Conservation (phyloP, 805 yeast genomes). For the Limtongia smithiae region DNA sequence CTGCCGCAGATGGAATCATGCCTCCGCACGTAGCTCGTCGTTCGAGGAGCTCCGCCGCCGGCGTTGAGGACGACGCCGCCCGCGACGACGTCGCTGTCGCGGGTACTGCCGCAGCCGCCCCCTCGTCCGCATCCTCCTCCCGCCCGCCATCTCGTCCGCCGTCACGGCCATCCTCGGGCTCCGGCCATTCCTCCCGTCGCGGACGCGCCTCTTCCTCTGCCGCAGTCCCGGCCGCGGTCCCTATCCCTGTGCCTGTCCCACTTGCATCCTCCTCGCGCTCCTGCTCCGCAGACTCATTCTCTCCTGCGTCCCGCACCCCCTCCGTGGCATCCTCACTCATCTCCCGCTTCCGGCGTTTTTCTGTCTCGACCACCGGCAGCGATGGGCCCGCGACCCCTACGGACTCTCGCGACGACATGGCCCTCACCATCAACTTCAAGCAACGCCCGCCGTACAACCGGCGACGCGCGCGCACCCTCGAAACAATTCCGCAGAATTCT, state of each 20-base stretch:
- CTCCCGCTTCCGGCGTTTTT: conserved; percentile 23
- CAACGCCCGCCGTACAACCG: conserved; percentile 11
- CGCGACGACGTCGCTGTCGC: background rate
- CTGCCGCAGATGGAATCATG: too few species aligned
- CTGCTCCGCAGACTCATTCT: conserved; percentile 17
- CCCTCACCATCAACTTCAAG: conserved; percentile 7
- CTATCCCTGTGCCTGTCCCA: conserved; percentile 4
- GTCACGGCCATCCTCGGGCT: conserved; percentile 11
- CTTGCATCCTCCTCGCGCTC: conserved; percentile 18
- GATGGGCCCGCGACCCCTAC: conserved; percentile 9
- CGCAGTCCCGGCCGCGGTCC: too few species aligned
- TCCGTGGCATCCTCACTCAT: conserved; percentile 18
- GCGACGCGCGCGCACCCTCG: conserved; percentile 27
- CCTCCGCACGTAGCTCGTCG: conserved; percentile 7
- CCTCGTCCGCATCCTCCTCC: conserved; percentile 2
- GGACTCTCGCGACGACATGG: conserved; percentile 10
- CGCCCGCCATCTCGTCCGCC: conserved; percentile 11
- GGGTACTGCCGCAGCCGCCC: background rate
- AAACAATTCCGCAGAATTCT: conserved; percentile 26
- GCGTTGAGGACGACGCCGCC: background rate
- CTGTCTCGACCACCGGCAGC: conserved; percentile 19
- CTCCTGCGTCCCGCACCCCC: conserved; percentile 7
- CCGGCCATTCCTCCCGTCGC: background rate
- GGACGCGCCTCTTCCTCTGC: too few species aligned
- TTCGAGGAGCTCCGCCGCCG: conserved; percentile 8